A percentile compares a stretch with the other conserved stretches of the same genome.
These are phyloP conservation scores for Allantophomopsis lycopodina DNA, from an alignment of 2,329 filamentous ascomycete species.

Conservation along the genomic window DNA sequence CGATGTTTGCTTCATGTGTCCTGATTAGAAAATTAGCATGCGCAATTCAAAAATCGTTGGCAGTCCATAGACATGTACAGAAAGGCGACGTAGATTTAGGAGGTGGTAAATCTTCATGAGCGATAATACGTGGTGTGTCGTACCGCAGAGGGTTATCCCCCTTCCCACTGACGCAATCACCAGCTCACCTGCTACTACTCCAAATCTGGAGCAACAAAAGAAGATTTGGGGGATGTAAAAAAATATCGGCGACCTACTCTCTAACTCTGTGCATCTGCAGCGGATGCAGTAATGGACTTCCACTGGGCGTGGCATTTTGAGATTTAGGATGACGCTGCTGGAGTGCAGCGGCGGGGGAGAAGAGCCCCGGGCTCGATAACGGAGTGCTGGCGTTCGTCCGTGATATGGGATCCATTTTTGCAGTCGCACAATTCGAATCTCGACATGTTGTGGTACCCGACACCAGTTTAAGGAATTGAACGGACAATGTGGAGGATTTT, in stretches of 20 bases:
- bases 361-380: conserved; percentile 46
- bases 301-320: conserved; percentile 32
- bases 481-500: too few species aligned
- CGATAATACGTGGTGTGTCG: not conserved
- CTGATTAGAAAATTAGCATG: conserved; percentile 24
- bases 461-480: too few species aligned
- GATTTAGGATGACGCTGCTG: conserved; percentile 17
- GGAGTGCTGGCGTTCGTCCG: conserved; percentile 36
- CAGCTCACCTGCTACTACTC: too few species aligned
- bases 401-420: conserved; percentile 17
- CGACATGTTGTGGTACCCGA: conserved; percentile 1
- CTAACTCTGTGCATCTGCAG: conserved; percentile 60
- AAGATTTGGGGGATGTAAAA: conserved; percentile 2
- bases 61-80: not conserved
- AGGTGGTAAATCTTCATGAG: not conserved
- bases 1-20: conserved; percentile 83
- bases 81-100: not conserved
- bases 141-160: not conserved
- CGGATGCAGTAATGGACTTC: conserved; percentile 54
- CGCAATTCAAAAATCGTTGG: not conserved
- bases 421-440: not conserved
- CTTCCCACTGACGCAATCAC: not conserved
- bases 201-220: not conserved
- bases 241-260: conserved; percentile 43
- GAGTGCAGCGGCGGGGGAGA: conserved; percentile 32